Evolutionary conservation across 176 grass and related monocot genomes (phyloP).

Genomic region (Rhipidocladum racemiflorum): DNA sequence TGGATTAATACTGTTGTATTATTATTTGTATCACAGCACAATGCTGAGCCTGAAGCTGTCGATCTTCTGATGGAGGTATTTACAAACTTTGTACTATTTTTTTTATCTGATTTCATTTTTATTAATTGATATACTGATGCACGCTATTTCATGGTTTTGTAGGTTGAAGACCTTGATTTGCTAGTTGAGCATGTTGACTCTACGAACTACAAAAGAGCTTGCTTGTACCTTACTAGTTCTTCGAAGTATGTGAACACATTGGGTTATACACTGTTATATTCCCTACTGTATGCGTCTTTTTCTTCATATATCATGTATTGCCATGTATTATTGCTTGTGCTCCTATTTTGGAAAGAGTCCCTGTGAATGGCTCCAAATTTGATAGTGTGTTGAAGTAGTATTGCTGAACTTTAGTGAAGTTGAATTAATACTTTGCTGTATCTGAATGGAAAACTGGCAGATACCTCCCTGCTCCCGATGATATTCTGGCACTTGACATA

Average conservation of each 20-base stretch:
- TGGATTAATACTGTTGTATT: background rate
- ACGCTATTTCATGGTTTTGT: slow-evolving; percentile 14
- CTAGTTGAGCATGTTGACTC: slow-evolving; percentile 88
- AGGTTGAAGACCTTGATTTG: slow-evolving; percentile 99
- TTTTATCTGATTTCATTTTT: background rate
- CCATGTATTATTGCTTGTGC: background rate
- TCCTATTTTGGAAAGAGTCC: background rate
- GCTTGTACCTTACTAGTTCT: slow-evolving; percentile 92
- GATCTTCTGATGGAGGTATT: slow-evolving; percentile 98
- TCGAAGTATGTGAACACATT: slow-evolving; percentile 52
- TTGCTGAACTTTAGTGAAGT: slow-evolving; percentile 7
- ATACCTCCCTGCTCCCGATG: slow-evolving; percentile 74
- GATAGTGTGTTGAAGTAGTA: background rate
- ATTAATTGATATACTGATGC: background rate
- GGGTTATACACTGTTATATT: background rate
- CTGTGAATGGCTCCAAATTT: background rate
- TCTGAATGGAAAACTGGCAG: slow-evolving; percentile 41
- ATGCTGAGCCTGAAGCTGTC: slow-evolving; percentile 95
- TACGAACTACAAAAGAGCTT: slow-evolving; percentile 88
- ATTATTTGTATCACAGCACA: slow-evolving; percentile 58
- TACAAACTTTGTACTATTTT: background rate
- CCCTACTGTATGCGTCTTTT: background rate
- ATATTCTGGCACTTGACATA: slow-evolving; percentile 83
- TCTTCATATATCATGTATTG: background rate
- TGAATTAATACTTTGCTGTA: background rate